Evolutionary conservation across 345 rosid species (phyloP).

Genomic region (Lepidium sativum): DNA sequence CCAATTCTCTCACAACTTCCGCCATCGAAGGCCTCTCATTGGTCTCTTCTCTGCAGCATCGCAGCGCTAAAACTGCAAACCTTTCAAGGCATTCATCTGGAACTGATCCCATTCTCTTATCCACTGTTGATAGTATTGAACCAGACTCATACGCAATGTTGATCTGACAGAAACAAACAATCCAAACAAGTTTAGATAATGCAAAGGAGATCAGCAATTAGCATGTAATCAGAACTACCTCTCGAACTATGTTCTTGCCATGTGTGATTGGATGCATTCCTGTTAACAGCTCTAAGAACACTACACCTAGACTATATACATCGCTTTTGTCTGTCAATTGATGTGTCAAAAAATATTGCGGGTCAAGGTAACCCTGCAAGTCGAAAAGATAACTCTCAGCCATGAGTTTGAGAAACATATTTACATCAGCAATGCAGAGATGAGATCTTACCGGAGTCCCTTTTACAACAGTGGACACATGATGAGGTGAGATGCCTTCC

Average conservation of each 20-base stretch:
- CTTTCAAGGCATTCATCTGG: slow-evolving; percentile 76
- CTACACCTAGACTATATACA: slow-evolving; percentile 92
- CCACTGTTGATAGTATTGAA: slow-evolving; percentile 63
- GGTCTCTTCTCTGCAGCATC: slow-evolving; percentile 69
- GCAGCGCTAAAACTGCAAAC: slow-evolving; percentile 62
- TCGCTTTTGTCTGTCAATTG: slow-evolving; percentile 94
- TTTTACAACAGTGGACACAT: slow-evolving; percentile 83
- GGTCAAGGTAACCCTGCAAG: slow-evolving; percentile 94
- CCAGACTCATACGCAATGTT: slow-evolving; percentile 65
- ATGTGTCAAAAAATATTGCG: slow-evolving; percentile 89
- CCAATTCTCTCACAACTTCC: slow-evolving; percentile 82
- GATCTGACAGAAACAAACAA: slow-evolving; percentile 36
- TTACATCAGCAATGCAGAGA: not conserved
- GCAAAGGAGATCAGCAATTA: not conserved
- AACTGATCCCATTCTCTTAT: slow-evolving; percentile 83
- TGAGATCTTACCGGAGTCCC: slow-evolving; percentile 67
- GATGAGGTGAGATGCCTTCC: slow-evolving; percentile 60
- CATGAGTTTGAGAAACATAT: not conserved
- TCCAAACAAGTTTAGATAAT: not conserved
- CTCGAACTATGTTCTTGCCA: slow-evolving; percentile 93
- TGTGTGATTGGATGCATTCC: slow-evolving; percentile 93
- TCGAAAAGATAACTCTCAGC: not conserved
- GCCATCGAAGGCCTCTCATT: slow-evolving; percentile 84
- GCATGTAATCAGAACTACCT: slow-evolving; percentile 38
- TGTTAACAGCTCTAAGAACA: slow-evolving; percentile 81